Conservation (phyloP, 768 basidiomycete genomes). For the Auriscalpium microsporum region DNA sequence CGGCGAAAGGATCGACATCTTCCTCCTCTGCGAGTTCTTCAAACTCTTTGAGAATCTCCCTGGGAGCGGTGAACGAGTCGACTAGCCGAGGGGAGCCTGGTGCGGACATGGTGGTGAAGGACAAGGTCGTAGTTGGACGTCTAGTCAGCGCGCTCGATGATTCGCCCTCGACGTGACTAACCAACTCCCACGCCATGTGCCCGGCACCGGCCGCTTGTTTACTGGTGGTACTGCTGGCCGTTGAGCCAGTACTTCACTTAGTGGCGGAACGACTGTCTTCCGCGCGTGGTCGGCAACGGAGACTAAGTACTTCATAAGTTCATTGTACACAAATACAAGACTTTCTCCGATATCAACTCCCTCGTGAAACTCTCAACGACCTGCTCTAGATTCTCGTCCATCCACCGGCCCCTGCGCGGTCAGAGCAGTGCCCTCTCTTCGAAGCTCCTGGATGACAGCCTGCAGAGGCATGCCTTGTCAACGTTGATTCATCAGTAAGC, state of each 20-base stretch:
- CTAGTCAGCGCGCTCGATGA: neutral
- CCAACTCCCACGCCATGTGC: conserved; percentile 2
- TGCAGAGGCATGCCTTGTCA: neutral
- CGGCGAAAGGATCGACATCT: conserved; percentile 83
- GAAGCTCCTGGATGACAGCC: conserved; percentile 14
- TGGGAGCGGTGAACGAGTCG: conserved; percentile 88
- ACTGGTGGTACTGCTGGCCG: neutral
- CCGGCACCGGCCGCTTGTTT: neutral
- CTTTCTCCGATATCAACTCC: neutral
- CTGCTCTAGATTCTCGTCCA: neutral
- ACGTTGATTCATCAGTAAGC: too few species aligned
- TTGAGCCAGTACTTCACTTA: neutral
- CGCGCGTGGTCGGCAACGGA: too few species aligned
- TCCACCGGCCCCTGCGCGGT: neutral
- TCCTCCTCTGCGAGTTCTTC: conserved; percentile 91
- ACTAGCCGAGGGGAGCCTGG: conserved; percentile 49
- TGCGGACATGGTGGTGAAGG: conserved; percentile 20
- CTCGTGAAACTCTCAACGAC: neutral
- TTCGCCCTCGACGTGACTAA: neutral
- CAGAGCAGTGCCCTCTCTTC: conserved; percentile 8
- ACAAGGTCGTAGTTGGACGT: neutral
- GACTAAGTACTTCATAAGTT: neutral
- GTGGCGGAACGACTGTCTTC: too few species aligned
- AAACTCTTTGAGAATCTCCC: conserved; percentile 91
- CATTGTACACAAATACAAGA: neutral